A percentile compares a stretch with the other conserved stretches of the same genome.
phyloP scores from a whole-genome alignment of 768 basidiomycete species.

The Pholiota molesta region DNA sequence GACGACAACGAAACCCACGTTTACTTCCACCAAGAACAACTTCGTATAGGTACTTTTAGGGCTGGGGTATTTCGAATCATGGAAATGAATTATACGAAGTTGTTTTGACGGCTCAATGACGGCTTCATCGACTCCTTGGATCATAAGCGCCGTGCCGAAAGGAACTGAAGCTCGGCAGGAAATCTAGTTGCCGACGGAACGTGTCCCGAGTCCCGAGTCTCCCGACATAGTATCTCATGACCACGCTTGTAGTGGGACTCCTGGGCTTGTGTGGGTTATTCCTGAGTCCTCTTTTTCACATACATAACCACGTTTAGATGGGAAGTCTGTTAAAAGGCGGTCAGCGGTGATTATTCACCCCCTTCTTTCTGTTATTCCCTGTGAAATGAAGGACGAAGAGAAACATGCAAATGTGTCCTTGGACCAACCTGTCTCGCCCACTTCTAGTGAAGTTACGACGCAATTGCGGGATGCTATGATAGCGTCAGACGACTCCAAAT shows the following conservation, averaged over 20 bases:
- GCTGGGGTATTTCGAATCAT: neutral
- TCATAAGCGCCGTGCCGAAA: neutral
- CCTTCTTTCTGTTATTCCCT: neutral
- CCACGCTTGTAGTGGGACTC: neutral
- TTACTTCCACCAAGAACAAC: neutral
- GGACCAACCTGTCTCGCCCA: neutral
- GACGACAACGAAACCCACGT: neutral
- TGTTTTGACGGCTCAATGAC: no score
- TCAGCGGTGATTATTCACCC: neutral
- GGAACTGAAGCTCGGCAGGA: neutral
- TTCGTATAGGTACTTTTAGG: neutral
- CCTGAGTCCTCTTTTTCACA: neutral
- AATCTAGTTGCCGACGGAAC: neutral
- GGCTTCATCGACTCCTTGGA: no score
- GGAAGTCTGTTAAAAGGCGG: neutral
- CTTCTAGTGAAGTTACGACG: neutral
- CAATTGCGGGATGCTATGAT: neutral
- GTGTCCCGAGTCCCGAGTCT: no score
- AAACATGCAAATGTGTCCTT: neutral
- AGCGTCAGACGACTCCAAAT: conserved; percentile 43
- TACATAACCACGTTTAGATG: neutral
- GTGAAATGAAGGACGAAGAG: neutral
- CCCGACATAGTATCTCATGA: no score
- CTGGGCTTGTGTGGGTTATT: neutral
- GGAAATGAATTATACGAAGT: no score